Conservation (phyloP, 163 green algal genomes). For the Chloromonas sp. region DNA sequence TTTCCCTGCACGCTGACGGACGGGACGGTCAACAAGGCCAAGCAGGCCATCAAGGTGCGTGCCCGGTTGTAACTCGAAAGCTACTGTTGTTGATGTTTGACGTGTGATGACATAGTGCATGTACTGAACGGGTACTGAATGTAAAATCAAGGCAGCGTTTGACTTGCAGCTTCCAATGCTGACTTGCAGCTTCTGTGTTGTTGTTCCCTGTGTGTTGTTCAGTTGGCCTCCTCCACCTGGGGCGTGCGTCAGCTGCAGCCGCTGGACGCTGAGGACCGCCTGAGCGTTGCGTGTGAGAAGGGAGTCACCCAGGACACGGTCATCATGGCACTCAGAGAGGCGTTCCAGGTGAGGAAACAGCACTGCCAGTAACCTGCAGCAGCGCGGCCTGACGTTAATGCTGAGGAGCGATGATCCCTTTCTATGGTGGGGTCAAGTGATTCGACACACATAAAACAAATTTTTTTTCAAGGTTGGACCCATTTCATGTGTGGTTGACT, state of each 20-base stretch:
- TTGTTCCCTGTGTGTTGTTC: no score
- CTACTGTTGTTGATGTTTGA: no score
- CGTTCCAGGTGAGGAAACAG: slow-evolving; percentile 51
- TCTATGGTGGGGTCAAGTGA: neutral
- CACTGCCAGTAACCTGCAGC: neutral
- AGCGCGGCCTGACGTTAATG: neutral
- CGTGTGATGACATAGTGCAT: no score
- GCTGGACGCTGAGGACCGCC: slow-evolving; percentile 89
- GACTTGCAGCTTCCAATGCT: no score
- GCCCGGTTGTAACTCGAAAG: neutral
- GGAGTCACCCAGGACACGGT: slow-evolving; percentile 67
- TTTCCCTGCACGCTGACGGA: slow-evolving; percentile 80
- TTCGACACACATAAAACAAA: neutral
- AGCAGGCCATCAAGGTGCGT: slow-evolving; percentile 50
- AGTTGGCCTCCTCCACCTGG: slow-evolving; percentile 52
- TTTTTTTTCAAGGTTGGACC: no score
- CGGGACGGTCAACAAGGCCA: slow-evolving; percentile 31
- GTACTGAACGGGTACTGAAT: no score
- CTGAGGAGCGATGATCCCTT: neutral
- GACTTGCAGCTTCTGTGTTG: no score
- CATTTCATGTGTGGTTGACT: no score
- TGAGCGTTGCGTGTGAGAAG: slow-evolving; percentile 90
- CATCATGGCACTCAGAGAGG: slow-evolving; percentile 47
- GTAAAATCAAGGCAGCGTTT: no score
- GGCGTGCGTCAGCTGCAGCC: slow-evolving; percentile 63